Conservation (phyloP, 306 rosid genomes). For the Prunus dulcis region DNA sequence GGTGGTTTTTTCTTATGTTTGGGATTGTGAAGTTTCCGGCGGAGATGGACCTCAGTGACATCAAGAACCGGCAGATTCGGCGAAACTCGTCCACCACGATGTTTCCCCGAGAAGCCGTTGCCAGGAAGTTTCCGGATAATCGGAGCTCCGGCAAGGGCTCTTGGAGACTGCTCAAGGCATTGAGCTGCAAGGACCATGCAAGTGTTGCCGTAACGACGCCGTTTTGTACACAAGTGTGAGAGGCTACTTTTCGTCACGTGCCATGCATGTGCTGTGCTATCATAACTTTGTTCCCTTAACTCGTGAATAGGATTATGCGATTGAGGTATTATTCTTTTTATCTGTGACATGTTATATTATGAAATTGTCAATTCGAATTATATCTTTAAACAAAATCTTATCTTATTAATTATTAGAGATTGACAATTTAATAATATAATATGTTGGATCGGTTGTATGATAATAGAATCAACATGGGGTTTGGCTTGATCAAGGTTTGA, state of each 20-base stretch:
- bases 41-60: conserved; percentile 78
- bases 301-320: background rate
- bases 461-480: background rate
- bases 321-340: background rate
- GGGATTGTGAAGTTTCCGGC: conserved; percentile 64
- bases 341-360: background rate
- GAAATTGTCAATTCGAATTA: background rate
- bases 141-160: conserved; percentile 57
- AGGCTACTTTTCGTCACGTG: conserved; percentile 18
- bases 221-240: conserved; percentile 35
- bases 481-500: background rate
- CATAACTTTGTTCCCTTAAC: background rate
- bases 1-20: conserved; percentile 66
- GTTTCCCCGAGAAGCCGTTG: conserved; percentile 18
- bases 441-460: background rate
- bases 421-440: background rate
- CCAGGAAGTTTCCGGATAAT: conserved; percentile 27
- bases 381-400: background rate
- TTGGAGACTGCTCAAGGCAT: conserved; percentile 69
- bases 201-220: conserved; percentile 72
- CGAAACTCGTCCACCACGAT: conserved; percentile 39
- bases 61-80: conserved; percentile 64
- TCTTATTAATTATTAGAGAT: background rate
- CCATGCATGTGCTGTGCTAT: background rate
- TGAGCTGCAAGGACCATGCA: conserved; percentile 73